Evolutionary conservation across 108 stramenopile species (phyloP).

Genomic region (Phaeodactylum tricornutum): DNA sequence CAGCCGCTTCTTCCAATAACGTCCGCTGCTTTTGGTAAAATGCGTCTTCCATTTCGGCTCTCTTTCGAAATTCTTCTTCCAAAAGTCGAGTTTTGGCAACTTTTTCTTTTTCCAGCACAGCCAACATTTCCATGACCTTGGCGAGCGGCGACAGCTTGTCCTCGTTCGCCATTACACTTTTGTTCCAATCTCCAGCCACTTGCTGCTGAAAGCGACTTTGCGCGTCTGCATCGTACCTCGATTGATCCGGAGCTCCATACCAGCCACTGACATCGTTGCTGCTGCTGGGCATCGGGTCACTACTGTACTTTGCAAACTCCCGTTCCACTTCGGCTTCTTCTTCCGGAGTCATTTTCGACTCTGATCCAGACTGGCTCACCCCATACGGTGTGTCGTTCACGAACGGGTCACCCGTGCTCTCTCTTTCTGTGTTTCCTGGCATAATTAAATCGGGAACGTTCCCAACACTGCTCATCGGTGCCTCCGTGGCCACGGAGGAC

Average conservation of each 20-base stretch:
- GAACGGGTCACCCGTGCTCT: neutral
- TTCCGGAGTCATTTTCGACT: constrained; percentile 4
- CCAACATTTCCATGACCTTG: constrained; percentile 63
- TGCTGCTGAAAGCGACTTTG: constrained; percentile 60
- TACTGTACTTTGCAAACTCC: constrained; percentile 9
- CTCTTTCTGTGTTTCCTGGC: neutral
- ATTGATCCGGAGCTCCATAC: neutral
- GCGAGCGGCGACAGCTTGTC: constrained; percentile 58
- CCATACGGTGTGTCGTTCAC: neutral
- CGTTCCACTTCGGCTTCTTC: constrained; percentile 13
- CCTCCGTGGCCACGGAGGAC: neutral
- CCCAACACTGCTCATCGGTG: neutral
- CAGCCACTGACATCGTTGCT: constrained; percentile 4
- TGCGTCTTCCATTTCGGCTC: constrained; percentile 61
- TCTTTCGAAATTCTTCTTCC: constrained; percentile 68
- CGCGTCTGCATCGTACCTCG: constrained; percentile 18
- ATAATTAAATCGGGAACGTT: constrained; percentile 20
- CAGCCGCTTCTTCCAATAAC: constrained; percentile 66
- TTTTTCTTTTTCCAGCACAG: constrained; percentile 78
- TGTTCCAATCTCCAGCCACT: constrained; percentile 68
- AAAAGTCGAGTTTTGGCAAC: constrained; percentile 48
- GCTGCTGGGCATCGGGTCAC: neutral
- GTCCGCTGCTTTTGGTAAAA: constrained; percentile 63
- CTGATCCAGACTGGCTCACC: constrained; percentile 1
- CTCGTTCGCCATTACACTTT: constrained; percentile 56